These are phyloP conservation scores for Cephalotrichum gorgonifer DNA, from an alignment of 2,329 filamentous ascomycete genomes.

Conservation along the genomic window DNA sequence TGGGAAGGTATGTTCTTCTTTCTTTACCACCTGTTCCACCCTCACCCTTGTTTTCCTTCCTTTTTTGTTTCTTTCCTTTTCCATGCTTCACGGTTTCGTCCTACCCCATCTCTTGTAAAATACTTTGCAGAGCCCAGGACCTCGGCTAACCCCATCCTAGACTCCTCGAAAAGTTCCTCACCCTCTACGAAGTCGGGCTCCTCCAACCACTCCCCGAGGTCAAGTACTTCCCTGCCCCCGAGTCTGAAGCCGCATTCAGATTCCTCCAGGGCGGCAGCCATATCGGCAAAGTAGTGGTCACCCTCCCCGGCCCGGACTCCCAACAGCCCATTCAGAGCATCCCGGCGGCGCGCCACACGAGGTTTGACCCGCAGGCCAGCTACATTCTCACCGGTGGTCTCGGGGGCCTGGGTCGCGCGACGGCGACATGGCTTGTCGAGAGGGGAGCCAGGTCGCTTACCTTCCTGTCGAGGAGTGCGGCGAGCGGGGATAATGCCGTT, in stretches of 20 bases:
- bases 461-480: conserved; percentile 16
- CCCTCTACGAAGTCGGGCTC: not conserved
- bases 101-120: too few species aligned
- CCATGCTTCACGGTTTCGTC: too few species aligned
- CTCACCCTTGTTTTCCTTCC: too few species aligned
- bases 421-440: conserved; percentile 18
- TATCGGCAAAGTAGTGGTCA: conserved; percentile 31
- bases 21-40: too few species aligned
- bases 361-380: conserved; percentile 10
- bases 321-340: not conserved
- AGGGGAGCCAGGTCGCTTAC: conserved; percentile 17
- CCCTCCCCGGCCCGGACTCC: conserved; percentile 8
- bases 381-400: conserved; percentile 22
- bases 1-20: not conserved
- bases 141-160: too few species aligned
- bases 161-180: not conserved
- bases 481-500: conserved; percentile 6
- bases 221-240: conserved; percentile 14
- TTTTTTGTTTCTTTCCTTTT: not conserved
- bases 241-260: conserved; percentile 3
- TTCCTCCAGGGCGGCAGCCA: conserved; percentile 12
- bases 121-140: too few species aligned
- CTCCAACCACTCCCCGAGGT: conserved; percentile 12
- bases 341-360: not conserved
- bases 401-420: conserved; percentile 19